Evolutionary conservation across 306 rosid species (phyloP).

Genomic region (Acacia acuminata): DNA sequence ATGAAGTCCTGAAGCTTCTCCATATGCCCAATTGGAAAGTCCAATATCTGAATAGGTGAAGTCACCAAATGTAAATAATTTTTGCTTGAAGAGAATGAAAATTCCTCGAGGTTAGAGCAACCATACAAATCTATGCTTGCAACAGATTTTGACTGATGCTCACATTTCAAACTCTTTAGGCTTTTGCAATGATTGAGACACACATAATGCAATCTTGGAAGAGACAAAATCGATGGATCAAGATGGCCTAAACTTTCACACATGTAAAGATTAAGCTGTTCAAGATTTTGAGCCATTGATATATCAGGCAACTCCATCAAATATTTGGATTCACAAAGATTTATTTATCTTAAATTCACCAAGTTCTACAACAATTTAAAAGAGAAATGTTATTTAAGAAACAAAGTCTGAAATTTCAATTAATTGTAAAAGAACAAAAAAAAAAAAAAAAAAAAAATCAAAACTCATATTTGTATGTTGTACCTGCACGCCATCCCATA

Average conservation of each 20-base stretch:
- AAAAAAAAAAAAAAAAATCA: too few relatives aligned
- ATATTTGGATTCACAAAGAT: background rate
- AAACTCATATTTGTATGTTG: too few relatives aligned
- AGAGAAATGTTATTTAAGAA: background rate
- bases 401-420: background rate
- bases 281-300: background rate
- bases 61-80: too few relatives aligned
- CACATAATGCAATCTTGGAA: too few relatives aligned
- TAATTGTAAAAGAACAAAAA: too few relatives aligned
- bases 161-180: background rate
- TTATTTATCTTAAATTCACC: background rate
- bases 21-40: too few relatives aligned
- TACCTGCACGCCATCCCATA: conserved; percentile 27
- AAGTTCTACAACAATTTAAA: conserved; percentile 20
- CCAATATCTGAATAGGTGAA: too few relatives aligned
- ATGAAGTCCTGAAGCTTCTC: too few relatives aligned
- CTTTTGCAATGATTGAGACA: too few relatives aligned
- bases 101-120: background rate
- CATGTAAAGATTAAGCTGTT: background rate
- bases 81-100: too few relatives aligned
- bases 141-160: conserved; percentile 1
- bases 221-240: conserved; percentile 23
- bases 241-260: conserved; percentile 3
- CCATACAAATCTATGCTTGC: background rate
- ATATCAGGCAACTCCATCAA: conserved; percentile 11